Base-by-base conservation (phyloP, 2,329 filamentous ascomycete genomes). In the Colletotrichum graminicola region DNA sequence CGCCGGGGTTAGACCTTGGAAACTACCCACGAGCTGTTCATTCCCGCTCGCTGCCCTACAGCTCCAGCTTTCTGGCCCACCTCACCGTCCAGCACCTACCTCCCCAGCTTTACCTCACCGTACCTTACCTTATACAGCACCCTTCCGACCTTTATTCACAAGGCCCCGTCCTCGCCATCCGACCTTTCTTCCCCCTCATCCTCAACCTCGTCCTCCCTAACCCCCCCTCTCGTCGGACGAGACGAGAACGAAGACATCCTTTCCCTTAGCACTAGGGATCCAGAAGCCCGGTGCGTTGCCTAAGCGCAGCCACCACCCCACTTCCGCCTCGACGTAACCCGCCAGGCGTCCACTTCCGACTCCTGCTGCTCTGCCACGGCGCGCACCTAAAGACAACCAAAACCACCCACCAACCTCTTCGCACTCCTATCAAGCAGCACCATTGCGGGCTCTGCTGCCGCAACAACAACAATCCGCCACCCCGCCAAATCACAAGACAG, bases 301-400 rank as follows among this genome's bases (percentile, higher is more conserved):
- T 60, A 72, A 72, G 69, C 69, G 69, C 66, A 72, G 66, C 69
- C 65, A 72, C 69, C 69, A 63, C 69, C 59, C 69, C 69, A 72
- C 65, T 65, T 63, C 60, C 54, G 69, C 43, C 65, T 72, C 69
- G 54, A 57, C 68, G 52, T 45, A 71, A 57, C 51, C 68, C 43
- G 43, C 57, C 59, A 71, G 34, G 65, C 64, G 34, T 60, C 47
- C 51, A 49, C 47, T 60, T 56, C 61, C 59, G 68, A 56, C 59
- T 59, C 52, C 59, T 68, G 51, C 60, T 63, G 59, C 60, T 68
- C 65, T 68, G 65, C 68, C 69, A 64, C 69, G 60, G 69, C 65
- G 69, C 69, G 47, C 65, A 59, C 39, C 69, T 69, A 69, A 72
- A 64, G 65, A 69, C 65, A 60, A 54, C 65, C 68, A 69, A 63